These are phyloP conservation scores for Mycosarcoma maydis DNA, from an alignment of 1,284 basidiomycete species.

Conservation along the genomic window DNA sequence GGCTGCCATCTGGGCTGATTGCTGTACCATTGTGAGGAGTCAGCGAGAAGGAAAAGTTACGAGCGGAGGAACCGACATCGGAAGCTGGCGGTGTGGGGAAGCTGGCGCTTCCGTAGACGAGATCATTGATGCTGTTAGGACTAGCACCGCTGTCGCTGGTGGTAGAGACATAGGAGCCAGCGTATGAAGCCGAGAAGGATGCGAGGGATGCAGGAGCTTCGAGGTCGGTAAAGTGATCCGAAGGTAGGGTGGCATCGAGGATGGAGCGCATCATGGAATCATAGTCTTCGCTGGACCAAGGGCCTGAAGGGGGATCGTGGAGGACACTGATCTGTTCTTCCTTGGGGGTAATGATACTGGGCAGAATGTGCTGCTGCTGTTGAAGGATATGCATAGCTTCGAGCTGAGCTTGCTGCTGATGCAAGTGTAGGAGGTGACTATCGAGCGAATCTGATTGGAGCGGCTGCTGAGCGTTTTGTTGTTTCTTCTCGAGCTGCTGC, in stretches of 20 bases:
- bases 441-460: constrained; percentile 18
- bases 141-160: constrained; percentile 49
- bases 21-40: constrained; percentile 13
- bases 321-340: constrained; percentile 14
- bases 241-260: constrained; percentile 30
- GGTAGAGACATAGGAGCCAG: constrained; percentile 41
- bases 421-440: constrained; percentile 15
- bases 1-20: constrained; percentile 20
- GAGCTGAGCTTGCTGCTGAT: constrained; percentile 31
- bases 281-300: constrained; percentile 46
- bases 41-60: constrained; percentile 36
- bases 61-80: constrained; percentile 20
- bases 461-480: constrained; percentile 7
- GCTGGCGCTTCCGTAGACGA: constrained; percentile 44
- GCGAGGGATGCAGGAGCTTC: constrained; percentile 34
- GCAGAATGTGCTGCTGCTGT: constrained; percentile 30
- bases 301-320: constrained; percentile 30
- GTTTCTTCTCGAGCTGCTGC: constrained; percentile 12
- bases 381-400: constrained; percentile 25
- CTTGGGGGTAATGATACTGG: constrained; percentile 27
- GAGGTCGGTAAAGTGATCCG: constrained; percentile 33
- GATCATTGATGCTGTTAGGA: constrained; percentile 52
- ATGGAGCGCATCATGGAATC: constrained; percentile 49
- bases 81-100: constrained; percentile 48
- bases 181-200: constrained; percentile 38